Base-by-base conservation (phyloP, 2,329 filamentous ascomycete genomes). In the Microcera coccophila region DNA sequence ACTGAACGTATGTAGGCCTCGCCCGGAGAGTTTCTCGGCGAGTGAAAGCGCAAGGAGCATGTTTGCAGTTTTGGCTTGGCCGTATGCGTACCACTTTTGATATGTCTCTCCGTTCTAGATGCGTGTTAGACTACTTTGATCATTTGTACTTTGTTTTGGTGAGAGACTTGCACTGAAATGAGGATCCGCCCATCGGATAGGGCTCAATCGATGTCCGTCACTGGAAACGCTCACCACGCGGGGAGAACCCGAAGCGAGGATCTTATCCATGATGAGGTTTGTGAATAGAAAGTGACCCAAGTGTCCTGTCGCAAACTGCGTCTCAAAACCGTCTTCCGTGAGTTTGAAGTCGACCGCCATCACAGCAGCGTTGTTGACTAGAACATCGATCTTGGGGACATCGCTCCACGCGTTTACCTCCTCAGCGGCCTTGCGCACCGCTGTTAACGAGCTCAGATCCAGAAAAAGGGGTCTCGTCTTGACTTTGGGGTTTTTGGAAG, bases 261-360 rank as follows among this genome's bases (percentile, higher is more conserved):
- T 45, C 50, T 71, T 72, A 0, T 58, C 59, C 59, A 72, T 67
- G 35, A 75, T 54, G 16, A 72, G 55, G 47, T 71, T 71, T 12
- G 69, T 67, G 26, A 76, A 60, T 2, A 75, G 60, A 37, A 70
- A 76, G 50, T 73, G 73, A 0, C 65, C 67, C 5, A 76, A 38
- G 39, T 76, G 67, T 38, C 73, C 74, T 3, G 65, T 66, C 0
- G 62, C 68, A 37, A 76, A 68, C 42, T 72, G 69, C 40, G 59
- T 56, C 57, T 72, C 72, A 29, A 65, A 52, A 0, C 69, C 68
- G 34, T 74, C 70, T 0, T 48, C 45, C 0, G 64, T 64, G 7
- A 55, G 44, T 2, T 45, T 45, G 12, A 53, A 61, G 1, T 55
- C 51, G 2, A 61, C 39, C 2, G 59, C 67, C 70, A 72, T 72